phyloP scores from a whole-genome alignment of 495 filamentous ascomycete genomes.

The Niebla homalea region DNA sequence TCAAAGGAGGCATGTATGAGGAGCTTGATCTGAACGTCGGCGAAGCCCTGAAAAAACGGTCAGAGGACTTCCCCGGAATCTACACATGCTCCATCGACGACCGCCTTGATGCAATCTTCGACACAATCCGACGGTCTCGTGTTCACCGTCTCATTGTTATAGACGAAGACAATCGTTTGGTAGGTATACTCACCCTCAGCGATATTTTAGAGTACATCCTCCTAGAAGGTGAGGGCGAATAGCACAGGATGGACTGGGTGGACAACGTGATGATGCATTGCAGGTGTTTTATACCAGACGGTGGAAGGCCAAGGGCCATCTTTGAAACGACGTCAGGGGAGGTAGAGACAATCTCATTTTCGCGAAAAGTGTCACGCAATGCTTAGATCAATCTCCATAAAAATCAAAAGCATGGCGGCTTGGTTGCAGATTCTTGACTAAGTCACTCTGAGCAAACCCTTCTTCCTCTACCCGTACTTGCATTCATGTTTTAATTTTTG shows the following conservation, averaged over 20 bases:
- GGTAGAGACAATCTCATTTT: too few species aligned
- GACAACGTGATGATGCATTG: neutral
- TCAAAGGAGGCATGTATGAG: constrained; percentile 86
- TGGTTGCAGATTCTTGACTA: too few species aligned
- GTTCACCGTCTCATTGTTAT: constrained; percentile 90
- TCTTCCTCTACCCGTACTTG: too few species aligned
- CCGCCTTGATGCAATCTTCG: constrained; percentile 86
- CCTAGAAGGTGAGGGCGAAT: constrained; percentile 65
- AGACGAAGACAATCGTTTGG: constrained; percentile 71
- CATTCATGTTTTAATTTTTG: too few species aligned
- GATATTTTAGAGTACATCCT: constrained; percentile 95
- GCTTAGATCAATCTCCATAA: too few species aligned
- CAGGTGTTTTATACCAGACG: constrained; percentile 16
- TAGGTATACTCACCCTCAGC: constrained; percentile 83
- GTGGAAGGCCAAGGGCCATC: too few species aligned
- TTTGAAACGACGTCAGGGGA: too few species aligned
- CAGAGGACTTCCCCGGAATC: constrained; percentile 91
- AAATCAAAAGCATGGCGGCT: too few species aligned
- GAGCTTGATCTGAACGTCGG: constrained; percentile 78
- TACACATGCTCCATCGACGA: constrained; percentile 92
- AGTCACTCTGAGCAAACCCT: too few species aligned
- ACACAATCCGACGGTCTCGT: constrained; percentile 86
- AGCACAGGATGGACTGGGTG: constrained; percentile 15
- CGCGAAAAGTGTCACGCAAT: too few species aligned
- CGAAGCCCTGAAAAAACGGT: constrained; percentile 75